phyloP scores from a whole-genome alignment of 202 grass and related monocot species.

The Panicum hallii region DNA sequence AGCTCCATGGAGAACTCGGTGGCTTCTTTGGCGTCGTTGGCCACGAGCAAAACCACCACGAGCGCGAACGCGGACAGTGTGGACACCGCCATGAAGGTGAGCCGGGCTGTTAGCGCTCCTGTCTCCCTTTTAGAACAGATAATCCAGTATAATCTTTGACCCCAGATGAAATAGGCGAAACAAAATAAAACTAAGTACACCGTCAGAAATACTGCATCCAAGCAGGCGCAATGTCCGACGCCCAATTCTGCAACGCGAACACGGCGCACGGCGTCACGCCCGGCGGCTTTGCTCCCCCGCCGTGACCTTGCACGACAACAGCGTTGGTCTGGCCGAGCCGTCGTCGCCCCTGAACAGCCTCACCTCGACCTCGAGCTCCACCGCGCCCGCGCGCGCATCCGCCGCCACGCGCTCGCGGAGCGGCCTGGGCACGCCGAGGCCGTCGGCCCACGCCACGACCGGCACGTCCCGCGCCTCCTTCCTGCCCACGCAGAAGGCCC shows the following conservation, averaged over 20 bases:
- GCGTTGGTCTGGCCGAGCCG: constrained; percentile 17
- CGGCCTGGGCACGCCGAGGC: not conserved
- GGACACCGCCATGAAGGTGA: no score
- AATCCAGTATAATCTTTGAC: no score
- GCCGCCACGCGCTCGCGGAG: not conserved
- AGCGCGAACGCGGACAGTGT: not conserved
- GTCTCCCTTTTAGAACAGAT: no score
- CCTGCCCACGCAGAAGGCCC: constrained; percentile 2
- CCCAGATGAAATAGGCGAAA: no score
- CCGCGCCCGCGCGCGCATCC: not conserved
- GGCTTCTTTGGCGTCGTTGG: not conserved
- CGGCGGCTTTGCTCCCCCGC: not conserved
- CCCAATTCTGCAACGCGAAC: constrained; percentile 35
- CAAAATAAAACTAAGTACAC: no score
- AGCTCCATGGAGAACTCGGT: not conserved
- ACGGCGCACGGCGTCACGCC: not conserved
- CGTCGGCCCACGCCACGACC: constrained; percentile 31
- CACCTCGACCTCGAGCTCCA: constrained; percentile 20
- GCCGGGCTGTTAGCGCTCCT: no score
- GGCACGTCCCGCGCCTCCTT: not conserved
- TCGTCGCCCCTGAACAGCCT: constrained; percentile 28
- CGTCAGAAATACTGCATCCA: not conserved
- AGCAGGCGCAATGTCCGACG: not conserved
- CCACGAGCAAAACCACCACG: not conserved
- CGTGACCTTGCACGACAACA: constrained; percentile 27